Evolutionary conservation across 1,284 basidiomycete species (phyloP).

Genomic region (Ustilago bromivora): DNA sequence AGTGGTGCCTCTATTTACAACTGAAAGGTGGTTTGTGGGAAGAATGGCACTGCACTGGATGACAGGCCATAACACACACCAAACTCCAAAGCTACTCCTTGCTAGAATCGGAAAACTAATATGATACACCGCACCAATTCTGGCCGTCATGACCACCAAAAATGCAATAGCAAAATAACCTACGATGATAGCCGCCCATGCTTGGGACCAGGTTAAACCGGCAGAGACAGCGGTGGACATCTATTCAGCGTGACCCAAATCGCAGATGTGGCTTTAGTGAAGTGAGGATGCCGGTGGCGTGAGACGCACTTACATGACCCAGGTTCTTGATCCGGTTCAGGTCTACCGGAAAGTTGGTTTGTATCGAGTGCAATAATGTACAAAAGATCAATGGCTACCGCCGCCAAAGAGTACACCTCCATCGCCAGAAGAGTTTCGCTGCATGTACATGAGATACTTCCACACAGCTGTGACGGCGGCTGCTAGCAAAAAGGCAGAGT

Average conservation of each 20-base stretch:
- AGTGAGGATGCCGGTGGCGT: not conserved
- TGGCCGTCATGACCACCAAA: conserved; percentile 82
- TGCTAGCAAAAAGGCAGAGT: conserved; percentile 69
- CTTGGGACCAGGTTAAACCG: conserved; percentile 62
- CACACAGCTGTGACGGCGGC: conserved; percentile 56
- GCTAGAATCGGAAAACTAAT: conserved; percentile 84
- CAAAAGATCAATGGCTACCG: conserved; percentile 10
- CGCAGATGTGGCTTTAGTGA: not conserved
- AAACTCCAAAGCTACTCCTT: conserved; percentile 79
- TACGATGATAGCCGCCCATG: conserved; percentile 69
- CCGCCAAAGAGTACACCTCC: conserved; percentile 42
- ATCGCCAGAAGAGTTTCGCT: conserved; percentile 34
- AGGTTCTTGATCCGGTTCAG: not conserved
- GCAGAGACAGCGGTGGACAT: conserved; percentile 31
- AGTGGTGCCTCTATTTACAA: too few species aligned
- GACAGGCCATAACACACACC: conserved; percentile 83
- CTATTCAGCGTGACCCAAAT: not conserved
- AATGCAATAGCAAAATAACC: conserved; percentile 80
- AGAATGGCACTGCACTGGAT: conserved; percentile 78
- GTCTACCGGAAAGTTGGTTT: not conserved
- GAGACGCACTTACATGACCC: not conserved
- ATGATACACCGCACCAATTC: conserved; percentile 74
- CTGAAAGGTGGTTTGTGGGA: too few species aligned
- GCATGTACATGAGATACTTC: conserved; percentile 44
- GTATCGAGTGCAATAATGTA: not conserved